These are phyloP conservation scores for Macrophomina phaseolina DNA, from an alignment of 2,329 filamentous ascomycete species.

Conservation along the genomic window DNA sequence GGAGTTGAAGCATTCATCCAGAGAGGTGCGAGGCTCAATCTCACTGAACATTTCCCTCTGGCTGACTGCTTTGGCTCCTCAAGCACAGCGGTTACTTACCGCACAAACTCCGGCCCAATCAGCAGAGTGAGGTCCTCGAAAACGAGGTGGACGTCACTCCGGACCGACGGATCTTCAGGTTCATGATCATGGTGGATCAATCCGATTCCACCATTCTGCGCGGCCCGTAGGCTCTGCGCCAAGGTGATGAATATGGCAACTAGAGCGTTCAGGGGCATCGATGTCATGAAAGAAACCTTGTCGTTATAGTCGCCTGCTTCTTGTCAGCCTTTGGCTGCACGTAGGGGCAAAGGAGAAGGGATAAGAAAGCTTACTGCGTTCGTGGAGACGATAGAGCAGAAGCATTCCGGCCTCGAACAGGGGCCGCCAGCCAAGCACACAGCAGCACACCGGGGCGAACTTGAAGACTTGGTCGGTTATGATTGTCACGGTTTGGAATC, in stretches of 20 bases:
- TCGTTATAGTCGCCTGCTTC: conserved; percentile 4
- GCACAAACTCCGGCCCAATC: conserved; percentile 13
- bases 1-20: too few relatives aligned
- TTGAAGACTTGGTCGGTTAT: background rate
- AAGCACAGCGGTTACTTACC: background rate
- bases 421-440: background rate
- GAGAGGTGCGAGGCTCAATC: too few relatives aligned
- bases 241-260: conserved; percentile 17
- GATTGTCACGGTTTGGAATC: background rate
- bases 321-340: background rate
- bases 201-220: conserved; percentile 2
- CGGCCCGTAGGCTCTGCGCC: conserved; percentile 3
- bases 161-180: background rate
- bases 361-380: background rate
- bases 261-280: conserved; percentile 7
- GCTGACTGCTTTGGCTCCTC: too few relatives aligned
- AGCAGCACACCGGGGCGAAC: background rate
- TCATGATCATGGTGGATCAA: conserved; percentile 16
- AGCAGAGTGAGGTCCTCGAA: conserved; percentile 24
- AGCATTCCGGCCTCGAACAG: conserved; percentile 17
- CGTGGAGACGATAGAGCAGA: conserved; percentile 18
- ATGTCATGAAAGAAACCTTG: conserved; percentile 14
- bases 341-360: background rate
- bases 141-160: conserved; percentile 17
- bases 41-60: too few relatives aligned